A percentile compares a stretch with the other conserved stretches of the same genome.
These are phyloP conservation scores for Globisporangium emineosum DNA, from an alignment of 352 stramenopile genomes.

Conservation along the genomic window DNA sequence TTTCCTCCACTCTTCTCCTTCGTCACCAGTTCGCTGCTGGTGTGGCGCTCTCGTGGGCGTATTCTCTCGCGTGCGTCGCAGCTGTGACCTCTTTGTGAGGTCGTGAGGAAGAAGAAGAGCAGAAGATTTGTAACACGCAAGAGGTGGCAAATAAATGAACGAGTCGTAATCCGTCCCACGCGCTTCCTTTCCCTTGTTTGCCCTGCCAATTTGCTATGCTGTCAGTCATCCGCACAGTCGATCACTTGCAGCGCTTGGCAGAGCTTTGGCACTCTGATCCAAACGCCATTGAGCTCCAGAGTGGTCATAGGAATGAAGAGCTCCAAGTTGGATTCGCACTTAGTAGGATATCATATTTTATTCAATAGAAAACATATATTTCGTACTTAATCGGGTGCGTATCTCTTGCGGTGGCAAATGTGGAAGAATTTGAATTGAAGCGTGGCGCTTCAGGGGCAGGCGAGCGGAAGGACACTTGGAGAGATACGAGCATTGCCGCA, in stretches of 20 bases:
- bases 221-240: not conserved
- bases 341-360: not conserved
- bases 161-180: slow-evolving; percentile 27
- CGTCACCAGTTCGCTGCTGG: not conserved
- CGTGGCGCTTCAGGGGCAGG: not conserved
- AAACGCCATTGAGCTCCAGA: not conserved
- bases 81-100: not conserved
- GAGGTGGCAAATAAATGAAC: slow-evolving; percentile 53
- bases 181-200: slow-evolving; percentile 5
- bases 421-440: not conserved
- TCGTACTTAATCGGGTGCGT: not conserved
- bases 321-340: not conserved
- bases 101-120: slow-evolving; percentile 8
- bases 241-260: not conserved
- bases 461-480: not conserved
- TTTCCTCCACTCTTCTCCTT: slow-evolving; percentile 16
- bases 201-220: not conserved
- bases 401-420: not conserved
- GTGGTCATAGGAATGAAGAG: not conserved
- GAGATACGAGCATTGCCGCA: not conserved
- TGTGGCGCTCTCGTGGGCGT: not conserved
- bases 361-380: not conserved
- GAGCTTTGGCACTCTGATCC: not conserved
- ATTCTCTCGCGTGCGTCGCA: not conserved
- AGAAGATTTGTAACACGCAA: slow-evolving; percentile 26